Conservation (phyloP, 495 filamentous ascomycete species). For the Melanomma pulvis-pyrius region DNA sequence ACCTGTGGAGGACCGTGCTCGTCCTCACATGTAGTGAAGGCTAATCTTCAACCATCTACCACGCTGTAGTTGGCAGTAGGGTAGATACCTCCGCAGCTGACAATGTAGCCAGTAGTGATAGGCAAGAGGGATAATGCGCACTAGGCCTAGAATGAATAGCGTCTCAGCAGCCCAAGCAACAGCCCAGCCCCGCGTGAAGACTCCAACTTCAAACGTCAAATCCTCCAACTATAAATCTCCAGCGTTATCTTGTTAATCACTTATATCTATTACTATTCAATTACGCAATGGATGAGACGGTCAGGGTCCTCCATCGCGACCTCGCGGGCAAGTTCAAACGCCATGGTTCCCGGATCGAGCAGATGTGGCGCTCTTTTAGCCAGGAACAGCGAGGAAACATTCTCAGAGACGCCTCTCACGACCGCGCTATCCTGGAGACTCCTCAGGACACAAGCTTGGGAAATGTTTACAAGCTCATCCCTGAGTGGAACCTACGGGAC, state of each 20-base stretch:
- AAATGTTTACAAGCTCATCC: conserved; percentile 39
- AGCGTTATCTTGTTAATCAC: background rate
- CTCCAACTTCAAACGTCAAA: background rate
- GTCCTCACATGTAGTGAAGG: no score
- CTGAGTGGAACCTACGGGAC: conserved; percentile 50
- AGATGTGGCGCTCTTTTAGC: conserved; percentile 40
- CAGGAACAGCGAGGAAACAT: conserved; percentile 32
- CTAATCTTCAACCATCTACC: no score
- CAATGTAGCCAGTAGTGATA: no score
- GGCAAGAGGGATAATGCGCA: no score
- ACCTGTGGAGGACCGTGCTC: no score
- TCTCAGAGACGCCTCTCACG: conserved; percentile 34
- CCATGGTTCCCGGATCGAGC: conserved; percentile 24
- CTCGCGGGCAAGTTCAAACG: conserved; percentile 10
- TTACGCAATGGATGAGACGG: conserved; percentile 7
- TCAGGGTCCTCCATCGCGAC: conserved; percentile 4
- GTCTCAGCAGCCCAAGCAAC: background rate
- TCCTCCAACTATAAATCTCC: background rate
- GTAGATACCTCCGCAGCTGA: no score
- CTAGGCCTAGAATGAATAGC: conserved; percentile 14
- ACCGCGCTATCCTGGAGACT: conserved; percentile 34
- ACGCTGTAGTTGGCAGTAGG: no score
- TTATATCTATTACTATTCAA: background rate
- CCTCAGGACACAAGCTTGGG: conserved; percentile 33
- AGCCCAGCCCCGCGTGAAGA: background rate